These are phyloP conservation scores for Gonapodya sp. DNA, from an alignment of 192 early-diverging fungal genomes.

Conservation along the genomic window DNA sequence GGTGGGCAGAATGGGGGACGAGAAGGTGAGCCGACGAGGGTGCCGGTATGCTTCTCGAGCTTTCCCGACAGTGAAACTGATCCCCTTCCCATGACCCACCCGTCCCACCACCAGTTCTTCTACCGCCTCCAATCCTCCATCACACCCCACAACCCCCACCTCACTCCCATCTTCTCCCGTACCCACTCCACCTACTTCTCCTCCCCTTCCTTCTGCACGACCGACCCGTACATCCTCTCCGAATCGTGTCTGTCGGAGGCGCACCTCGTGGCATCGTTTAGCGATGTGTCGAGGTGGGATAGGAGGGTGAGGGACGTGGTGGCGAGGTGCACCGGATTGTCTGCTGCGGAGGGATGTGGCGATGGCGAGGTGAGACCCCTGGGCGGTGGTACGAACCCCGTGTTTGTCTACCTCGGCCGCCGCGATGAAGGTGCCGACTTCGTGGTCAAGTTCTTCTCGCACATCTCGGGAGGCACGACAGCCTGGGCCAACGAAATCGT, in stretches of 20 bases:
- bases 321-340: not conserved
- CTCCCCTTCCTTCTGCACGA: not conserved
- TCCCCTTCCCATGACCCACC: too few species aligned
- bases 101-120: not conserved
- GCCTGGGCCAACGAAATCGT: slow-evolving; percentile 15
- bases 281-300: not conserved
- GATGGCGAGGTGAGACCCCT: slow-evolving; percentile 15
- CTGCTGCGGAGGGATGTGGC: not conserved
- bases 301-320: not conserved
- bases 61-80: not conserved
- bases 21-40: not conserved
- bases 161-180: not conserved
- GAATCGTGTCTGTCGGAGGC: slow-evolving; percentile 9
- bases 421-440: too few species aligned
- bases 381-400: slow-evolving; percentile 16
- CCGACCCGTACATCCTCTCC: slow-evolving; percentile 14
- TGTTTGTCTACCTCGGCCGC: slow-evolving; percentile 15
- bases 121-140: not conserved
- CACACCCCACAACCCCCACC: not conserved
- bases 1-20: not conserved
- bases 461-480: slow-evolving; percentile 17
- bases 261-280: slow-evolving; percentile 10
- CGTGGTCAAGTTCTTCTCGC: slow-evolving; percentile 26
- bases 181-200: not conserved
- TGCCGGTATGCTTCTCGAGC: not conserved